Base-by-base conservation (phyloP, 1,284 basidiomycete genomes). In the Irpex sp. region DNA sequence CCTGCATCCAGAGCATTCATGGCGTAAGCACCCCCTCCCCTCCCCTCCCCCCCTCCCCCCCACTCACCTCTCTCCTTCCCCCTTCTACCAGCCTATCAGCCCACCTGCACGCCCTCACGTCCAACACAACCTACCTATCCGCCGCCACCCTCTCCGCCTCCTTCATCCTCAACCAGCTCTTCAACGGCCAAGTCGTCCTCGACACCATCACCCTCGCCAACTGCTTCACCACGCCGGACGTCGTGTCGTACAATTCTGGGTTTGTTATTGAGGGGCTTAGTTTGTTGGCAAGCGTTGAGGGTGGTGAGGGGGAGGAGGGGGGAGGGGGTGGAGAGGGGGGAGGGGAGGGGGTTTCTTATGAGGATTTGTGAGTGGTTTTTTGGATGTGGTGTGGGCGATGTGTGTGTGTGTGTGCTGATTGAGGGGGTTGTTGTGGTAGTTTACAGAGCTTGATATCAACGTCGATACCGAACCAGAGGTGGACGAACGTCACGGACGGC, bases 161-260 rank as follows among this genome's bases (percentile, higher is more conserved):
- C 34, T 64, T 64, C 36, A 54, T 64, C 34, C 15, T 31, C 19
- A n/a, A 21, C 5, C 60, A 64, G 15, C 37, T 64, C 4, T 62
- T 26, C 49, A 59, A 61, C 44, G 63, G 54, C 17, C 9, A n/a
- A 9, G 34, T 56, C 37, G 56, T 64, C n/a, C 3, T 31, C 13
- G 60, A 62, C 19, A 40, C 37, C 7, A 58, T 64, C 49, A 38
- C 19, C n/a, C 8, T 64, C 17, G 21, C 47, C 9, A 56, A 40
- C 21, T 64, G 63, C 51, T 9, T 17, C 8, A 31, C n/a, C 11
- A 44, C 11, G 3, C 11, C 38, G 15, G 9, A 13, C 8, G 62
- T 36, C n/a, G 11, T n/a, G 1, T 21, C 58, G 1, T 58, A 44
- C n/a, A 57, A 48, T 21, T 52, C 57, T 13, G 63, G 63, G 49